These are phyloP conservation scores for Rhododendron griersonianum DNA, from an alignment of 148 eudicot species.

Conservation along the genomic window DNA sequence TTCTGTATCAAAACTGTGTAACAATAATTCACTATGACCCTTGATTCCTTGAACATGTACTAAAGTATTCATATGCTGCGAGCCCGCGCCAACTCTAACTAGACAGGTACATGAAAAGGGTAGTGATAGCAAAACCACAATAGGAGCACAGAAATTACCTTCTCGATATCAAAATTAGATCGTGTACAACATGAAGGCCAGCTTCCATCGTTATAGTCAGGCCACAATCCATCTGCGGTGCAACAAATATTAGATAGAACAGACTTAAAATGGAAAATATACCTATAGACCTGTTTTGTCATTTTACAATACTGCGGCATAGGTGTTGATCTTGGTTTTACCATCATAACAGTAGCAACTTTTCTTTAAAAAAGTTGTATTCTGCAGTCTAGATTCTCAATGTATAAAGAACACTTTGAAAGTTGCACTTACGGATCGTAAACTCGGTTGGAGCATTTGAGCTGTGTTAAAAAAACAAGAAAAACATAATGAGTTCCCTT, in stretches of 20 bases:
- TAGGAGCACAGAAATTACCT: conserved; percentile 36
- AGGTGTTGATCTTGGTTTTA: not conserved
- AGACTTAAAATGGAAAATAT: not conserved
- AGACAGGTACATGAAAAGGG: not conserved
- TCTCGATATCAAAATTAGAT: conserved; percentile 52
- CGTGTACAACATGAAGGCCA: conserved; percentile 90
- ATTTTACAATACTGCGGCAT: no score
- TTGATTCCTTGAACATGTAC: not conserved
- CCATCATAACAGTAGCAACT: not conserved
- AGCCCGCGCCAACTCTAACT: not conserved
- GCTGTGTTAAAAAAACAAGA: conserved; percentile 40
- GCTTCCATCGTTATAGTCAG: conserved; percentile 86
- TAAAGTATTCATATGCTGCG: not conserved
- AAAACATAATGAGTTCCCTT: conserved; percentile 11
- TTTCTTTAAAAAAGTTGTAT: not conserved
- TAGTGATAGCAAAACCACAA: not conserved
- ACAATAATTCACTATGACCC: not conserved
- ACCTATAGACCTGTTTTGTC: not conserved
- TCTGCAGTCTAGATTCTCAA: not conserved
- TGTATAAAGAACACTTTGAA: conserved; percentile 3
- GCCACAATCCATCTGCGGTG: conserved; percentile 86
- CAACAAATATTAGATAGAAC: conserved; percentile 1
- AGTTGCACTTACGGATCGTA: conserved; percentile 73
- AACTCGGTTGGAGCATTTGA: conserved; percentile 57
- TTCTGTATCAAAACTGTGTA: not conserved